A percentile compares a stretch with the other conserved stretches of the same genome.
These are phyloP conservation scores for Trifolium repens DNA, from an alignment of 306 rosid species.

Conservation along the genomic window DNA sequence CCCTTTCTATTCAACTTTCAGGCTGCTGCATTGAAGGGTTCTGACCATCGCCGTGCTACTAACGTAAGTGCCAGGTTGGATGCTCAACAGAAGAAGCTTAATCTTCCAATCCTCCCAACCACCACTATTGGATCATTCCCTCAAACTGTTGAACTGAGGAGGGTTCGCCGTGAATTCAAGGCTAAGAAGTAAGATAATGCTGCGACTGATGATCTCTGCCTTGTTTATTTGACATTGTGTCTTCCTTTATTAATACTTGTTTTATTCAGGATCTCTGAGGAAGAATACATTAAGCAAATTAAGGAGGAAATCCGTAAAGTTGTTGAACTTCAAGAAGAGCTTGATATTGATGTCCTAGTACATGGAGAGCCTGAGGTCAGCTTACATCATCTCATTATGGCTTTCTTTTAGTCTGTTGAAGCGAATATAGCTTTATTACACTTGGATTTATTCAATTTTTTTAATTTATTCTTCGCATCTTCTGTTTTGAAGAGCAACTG, in stretches of 20 bases:
- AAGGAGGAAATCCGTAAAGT: conserved; percentile 77
- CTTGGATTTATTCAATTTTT: neutral
- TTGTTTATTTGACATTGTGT: conserved; percentile 27
- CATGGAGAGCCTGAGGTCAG: conserved; percentile 97
- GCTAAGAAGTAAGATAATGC: conserved; percentile 72
- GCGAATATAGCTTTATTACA: neutral
- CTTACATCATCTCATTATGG: conserved; percentile 20
- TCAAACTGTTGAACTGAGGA: conserved; percentile 83
- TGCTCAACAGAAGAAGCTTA: conserved; percentile 91
- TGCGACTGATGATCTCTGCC: conserved; percentile 21
- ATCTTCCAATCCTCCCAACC: conserved; percentile 94
- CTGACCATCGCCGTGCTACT: conserved; percentile 86
- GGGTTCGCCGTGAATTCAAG: conserved; percentile 94
- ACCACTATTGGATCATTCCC: conserved; percentile 98
- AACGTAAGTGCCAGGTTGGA: conserved; percentile 88
- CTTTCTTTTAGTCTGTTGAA: neutral
- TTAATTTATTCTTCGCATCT: neutral
- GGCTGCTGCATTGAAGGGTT: conserved; percentile 93
- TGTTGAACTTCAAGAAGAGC: conserved; percentile 86
- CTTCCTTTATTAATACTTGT: conserved; percentile 27
- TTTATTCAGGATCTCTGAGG: conserved; percentile 78
- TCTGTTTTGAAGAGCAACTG: neutral
- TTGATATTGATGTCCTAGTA: conserved; percentile 91
- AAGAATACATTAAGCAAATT: conserved; percentile 71
- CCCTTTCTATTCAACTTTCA: conserved; percentile 39